A percentile compares a stretch with the other conserved stretches of the same genome.
Evolutionary conservation across 192 early-diverging fungal genomes (phyloP).

Genomic region (Diversispora eburnea): DNA sequence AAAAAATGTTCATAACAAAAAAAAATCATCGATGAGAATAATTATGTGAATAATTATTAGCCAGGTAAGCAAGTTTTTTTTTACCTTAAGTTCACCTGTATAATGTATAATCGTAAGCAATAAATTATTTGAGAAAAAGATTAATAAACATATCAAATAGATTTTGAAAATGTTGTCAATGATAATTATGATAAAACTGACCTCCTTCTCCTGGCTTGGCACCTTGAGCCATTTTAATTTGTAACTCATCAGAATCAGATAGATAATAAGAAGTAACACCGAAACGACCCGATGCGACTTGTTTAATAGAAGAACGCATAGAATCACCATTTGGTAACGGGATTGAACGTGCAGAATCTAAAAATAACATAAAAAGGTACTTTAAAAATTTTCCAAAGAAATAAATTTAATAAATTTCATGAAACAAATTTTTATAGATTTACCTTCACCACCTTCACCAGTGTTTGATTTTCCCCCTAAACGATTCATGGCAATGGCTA

Average conservation of each 20-base stretch:
- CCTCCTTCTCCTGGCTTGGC: constrained; percentile 99
- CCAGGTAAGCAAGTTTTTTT: no score
- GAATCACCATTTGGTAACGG: constrained; percentile 69
- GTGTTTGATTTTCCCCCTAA: constrained; percentile 98
- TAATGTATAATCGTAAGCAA: background rate
- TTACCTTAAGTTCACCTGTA: no score
- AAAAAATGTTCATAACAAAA: no score
- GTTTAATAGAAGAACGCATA: constrained; percentile 94
- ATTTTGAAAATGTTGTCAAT: no score
- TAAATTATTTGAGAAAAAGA: constrained; percentile 2
- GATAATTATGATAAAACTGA: constrained; percentile 35
- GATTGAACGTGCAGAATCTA: constrained; percentile 76
- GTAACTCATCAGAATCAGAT: constrained; percentile 92
- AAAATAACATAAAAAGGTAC: background rate
- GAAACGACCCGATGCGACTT: constrained; percentile 97
- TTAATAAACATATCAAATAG: no score
- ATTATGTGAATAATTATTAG: no score
- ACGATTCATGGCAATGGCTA: constrained; percentile 94
- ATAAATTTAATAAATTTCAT: background rate
- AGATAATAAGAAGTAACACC: constrained; percentile 96
- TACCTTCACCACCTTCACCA: constrained; percentile 90
- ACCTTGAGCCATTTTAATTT: constrained; percentile 99
- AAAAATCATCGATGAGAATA: no score
- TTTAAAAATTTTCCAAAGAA: background rate
- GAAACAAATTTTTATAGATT: background rate